phyloP scores from a whole-genome alignment of 805 yeast genomes.

The Nakazawaea pomicola region DNA sequence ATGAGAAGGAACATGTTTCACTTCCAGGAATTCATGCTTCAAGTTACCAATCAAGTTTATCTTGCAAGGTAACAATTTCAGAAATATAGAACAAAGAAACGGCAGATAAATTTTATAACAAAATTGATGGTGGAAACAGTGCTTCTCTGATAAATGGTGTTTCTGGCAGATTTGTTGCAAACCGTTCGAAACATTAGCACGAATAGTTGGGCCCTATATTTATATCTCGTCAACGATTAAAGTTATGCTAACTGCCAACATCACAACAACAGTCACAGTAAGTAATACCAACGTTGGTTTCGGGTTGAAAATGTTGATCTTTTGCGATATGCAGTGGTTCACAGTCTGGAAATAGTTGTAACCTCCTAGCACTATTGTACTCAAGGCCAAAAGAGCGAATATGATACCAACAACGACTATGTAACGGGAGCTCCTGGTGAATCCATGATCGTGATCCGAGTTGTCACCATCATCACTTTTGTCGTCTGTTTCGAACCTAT shows the following conservation, averaged over 20 bases:
- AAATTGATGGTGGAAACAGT: too few species aligned
- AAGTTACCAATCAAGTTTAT: too few species aligned
- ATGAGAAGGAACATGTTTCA: too few species aligned
- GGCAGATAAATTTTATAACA: too few species aligned
- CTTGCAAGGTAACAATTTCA: too few species aligned
- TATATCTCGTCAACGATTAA: constrained; percentile 7
- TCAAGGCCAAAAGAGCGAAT: constrained; percentile 33
- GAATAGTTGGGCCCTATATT: too few species aligned
- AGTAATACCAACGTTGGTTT: constrained; percentile 16
- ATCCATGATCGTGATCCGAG: constrained; percentile 4
- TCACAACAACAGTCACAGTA: constrained; percentile 3
- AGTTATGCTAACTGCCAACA: constrained; percentile 10
- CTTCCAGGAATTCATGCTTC: too few species aligned
- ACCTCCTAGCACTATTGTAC: constrained; percentile 32
- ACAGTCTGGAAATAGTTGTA: constrained; percentile 39
- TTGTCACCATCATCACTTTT: constrained; percentile 13
- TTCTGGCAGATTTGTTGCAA: too few species aligned
- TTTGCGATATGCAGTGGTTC: constrained; percentile 35
- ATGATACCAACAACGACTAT: constrained; percentile 30
- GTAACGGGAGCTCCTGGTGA: constrained; percentile 16
- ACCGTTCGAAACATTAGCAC: too few species aligned
- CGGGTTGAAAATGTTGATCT: constrained; percentile 33
- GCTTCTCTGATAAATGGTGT: too few species aligned
- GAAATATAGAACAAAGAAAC: too few species aligned
- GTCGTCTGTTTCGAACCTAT: constrained; percentile 32